These are phyloP conservation scores for Xanthoconium stramineum DNA, from an alignment of 768 basidiomycete genomes.

Conservation along the genomic window DNA sequence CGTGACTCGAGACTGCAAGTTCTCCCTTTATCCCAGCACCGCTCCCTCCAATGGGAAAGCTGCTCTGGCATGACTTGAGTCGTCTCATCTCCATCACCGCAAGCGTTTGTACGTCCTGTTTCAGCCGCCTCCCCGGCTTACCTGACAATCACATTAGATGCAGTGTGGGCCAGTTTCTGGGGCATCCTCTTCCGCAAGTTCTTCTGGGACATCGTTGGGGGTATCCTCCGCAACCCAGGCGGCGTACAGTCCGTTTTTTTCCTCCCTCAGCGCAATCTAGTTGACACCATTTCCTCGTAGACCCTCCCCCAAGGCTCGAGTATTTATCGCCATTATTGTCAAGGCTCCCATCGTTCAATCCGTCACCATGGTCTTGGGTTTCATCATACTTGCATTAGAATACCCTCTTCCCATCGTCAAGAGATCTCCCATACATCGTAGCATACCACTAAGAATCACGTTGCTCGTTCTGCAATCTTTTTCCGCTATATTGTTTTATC, in stretches of 20 bases:
- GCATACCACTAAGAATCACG: constrained; percentile 58
- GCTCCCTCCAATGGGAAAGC: constrained; percentile 59
- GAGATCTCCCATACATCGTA: constrained; percentile 58
- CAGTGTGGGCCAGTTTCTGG: constrained; percentile 78
- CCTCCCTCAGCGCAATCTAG: neutral
- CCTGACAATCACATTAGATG: constrained; percentile 44
- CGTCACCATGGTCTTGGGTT: constrained; percentile 56
- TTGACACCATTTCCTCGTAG: constrained; percentile 32
- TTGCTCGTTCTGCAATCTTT: constrained; percentile 62
- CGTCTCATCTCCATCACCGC: constrained; percentile 68
- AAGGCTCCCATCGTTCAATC: constrained; percentile 74
- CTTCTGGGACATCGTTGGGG: constrained; percentile 95
- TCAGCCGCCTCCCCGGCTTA: neutral
- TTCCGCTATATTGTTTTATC: constrained; percentile 69
- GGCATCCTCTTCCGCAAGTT: constrained; percentile 87
- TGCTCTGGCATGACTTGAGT: constrained; percentile 79
- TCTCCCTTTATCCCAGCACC: neutral
- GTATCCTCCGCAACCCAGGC: constrained; percentile 72
- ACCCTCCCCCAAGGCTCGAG: constrained; percentile 52
- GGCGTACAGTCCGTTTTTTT: constrained; percentile 63
- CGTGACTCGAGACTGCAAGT: constrained; percentile 6
- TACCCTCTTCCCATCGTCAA: constrained; percentile 63
- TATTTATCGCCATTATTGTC: constrained; percentile 76
- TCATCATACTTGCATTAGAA: constrained; percentile 65
- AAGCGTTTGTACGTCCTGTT: constrained; percentile 59